These are phyloP conservation scores for Elongisporangium prolatum DNA, from an alignment of 352 stramenopile genomes.

Conservation along the genomic window DNA sequence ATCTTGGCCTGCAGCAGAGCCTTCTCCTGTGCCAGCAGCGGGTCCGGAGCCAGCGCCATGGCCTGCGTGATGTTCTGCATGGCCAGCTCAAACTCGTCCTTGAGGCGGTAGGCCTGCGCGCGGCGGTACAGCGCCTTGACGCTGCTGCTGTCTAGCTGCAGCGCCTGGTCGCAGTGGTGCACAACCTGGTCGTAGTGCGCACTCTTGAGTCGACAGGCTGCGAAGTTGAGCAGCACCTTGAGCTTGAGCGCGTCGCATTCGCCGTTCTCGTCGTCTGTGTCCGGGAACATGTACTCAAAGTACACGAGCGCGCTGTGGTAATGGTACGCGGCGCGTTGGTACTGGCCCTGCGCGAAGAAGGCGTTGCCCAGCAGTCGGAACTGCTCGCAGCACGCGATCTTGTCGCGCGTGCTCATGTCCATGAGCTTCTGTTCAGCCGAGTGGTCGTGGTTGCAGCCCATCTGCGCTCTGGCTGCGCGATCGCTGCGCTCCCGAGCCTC, in stretches of 20 bases:
- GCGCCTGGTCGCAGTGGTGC: constrained; percentile 49
- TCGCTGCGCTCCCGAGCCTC: constrained; percentile 58
- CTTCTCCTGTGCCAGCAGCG: constrained; percentile 49
- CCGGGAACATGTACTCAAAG: constrained; percentile 85
- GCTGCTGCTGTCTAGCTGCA: constrained; percentile 45
- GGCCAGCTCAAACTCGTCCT: constrained; percentile 66
- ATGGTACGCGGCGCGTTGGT: constrained; percentile 71
- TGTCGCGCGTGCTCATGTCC: constrained; percentile 72
- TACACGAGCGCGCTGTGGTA: constrained; percentile 83
- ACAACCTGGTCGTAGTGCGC: constrained; percentile 69
- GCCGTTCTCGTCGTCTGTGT: constrained; percentile 48
- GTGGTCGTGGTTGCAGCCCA: constrained; percentile 82
- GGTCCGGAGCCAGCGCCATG: constrained; percentile 23
- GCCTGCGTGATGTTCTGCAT: constrained; percentile 40
- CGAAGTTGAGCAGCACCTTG: constrained; percentile 71
- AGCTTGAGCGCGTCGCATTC: constrained; percentile 48
- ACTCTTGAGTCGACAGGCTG: constrained; percentile 67
- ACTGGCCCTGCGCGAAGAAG: constrained; percentile 80
- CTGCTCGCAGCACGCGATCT: constrained; percentile 58
- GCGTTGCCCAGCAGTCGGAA: constrained; percentile 64
- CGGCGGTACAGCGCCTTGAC: constrained; percentile 70
- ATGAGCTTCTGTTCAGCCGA: constrained; percentile 86
- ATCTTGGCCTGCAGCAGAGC: constrained; percentile 56
- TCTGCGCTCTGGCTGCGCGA: constrained; percentile 35
- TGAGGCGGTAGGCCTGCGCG: constrained; percentile 56